Conservation (phyloP, 805 yeast genomes). For the Schwanniomyces pseudopolymorphus region DNA sequence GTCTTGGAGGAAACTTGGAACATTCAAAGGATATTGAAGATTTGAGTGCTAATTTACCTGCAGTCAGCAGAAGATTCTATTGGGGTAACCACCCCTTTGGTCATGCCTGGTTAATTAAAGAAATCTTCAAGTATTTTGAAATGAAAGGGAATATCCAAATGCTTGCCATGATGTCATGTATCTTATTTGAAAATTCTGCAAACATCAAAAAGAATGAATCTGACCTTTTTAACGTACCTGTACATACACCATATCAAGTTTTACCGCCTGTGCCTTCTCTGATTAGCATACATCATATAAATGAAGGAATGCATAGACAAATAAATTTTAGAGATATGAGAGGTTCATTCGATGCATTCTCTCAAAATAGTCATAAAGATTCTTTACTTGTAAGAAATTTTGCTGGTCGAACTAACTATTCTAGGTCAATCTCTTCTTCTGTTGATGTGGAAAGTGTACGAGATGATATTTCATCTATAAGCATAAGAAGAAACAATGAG, state of each 20-base stretch:
- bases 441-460: slow-evolving; percentile 11
- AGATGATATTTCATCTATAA: slow-evolving; percentile 7
- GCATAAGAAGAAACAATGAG: not conserved
- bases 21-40: slow-evolving; percentile 5
- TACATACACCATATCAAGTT: slow-evolving; percentile 47
- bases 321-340: not conserved
- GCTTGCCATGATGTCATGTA: slow-evolving; percentile 85
- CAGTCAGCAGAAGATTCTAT: slow-evolving; percentile 36
- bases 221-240: slow-evolving; percentile 34
- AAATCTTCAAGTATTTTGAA: slow-evolving; percentile 65
- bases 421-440: slow-evolving; percentile 17
- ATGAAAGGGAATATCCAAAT: slow-evolving; percentile 70
- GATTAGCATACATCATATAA: slow-evolving; percentile 10
- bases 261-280: slow-evolving; percentile 30
- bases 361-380: not conserved
- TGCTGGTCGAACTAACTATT: slow-evolving; percentile 6
- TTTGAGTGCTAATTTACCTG: slow-evolving; percentile 1
- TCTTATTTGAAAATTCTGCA: slow-evolving; percentile 48
- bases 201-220: slow-evolving; percentile 17
- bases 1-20: not conserved
- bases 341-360: slow-evolving; percentile 1
- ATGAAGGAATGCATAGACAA: slow-evolving; percentile 3
- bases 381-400: not conserved
- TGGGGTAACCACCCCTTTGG: slow-evolving; percentile 90
- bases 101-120: slow-evolving; percentile 59